phyloP scores from a whole-genome alignment of 2,329 filamentous ascomycete genomes.

The Penicillium sp. region DNA sequence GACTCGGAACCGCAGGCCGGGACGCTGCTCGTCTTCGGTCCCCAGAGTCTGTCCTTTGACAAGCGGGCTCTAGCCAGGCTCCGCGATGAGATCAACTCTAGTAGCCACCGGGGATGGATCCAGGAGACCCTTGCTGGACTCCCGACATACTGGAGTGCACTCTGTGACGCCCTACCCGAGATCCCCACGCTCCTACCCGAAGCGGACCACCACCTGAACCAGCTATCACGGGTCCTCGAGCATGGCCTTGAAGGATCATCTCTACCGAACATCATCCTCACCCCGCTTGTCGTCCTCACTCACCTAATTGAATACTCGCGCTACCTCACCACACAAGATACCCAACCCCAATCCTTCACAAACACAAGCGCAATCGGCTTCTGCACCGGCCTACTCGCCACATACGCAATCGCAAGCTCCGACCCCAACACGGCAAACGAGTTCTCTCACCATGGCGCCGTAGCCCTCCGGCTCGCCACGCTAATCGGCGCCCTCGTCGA shows the following conservation, averaged over 20 bases:
- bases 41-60: conserved; percentile 5
- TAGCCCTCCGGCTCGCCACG: conserved; percentile 46
- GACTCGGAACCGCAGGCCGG: neutral
- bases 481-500: conserved; percentile 46
- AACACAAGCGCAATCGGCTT: conserved; percentile 38
- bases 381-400: conserved; percentile 48
- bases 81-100: neutral
- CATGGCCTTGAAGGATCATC: neutral
- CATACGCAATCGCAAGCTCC: conserved; percentile 43
- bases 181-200: neutral
- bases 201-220: neutral
- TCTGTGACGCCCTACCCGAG: neutral
- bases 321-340: neutral
- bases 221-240: neutral
- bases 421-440: conserved; percentile 23
- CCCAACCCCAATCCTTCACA: conserved; percentile 22
- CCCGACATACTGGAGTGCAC: neutral
- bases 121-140: neutral
- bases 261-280: conserved; percentile 40
- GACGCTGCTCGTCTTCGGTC: conserved; percentile 11
- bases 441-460: conserved; percentile 42
- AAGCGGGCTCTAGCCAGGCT: neutral
- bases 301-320: conserved; percentile 44
- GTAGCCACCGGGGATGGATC: neutral
- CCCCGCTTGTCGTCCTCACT: conserved; percentile 44